Evolutionary conservation across 2,329 filamentous ascomycete species (phyloP).

Genomic region (Trichophaea hybrida): DNA sequence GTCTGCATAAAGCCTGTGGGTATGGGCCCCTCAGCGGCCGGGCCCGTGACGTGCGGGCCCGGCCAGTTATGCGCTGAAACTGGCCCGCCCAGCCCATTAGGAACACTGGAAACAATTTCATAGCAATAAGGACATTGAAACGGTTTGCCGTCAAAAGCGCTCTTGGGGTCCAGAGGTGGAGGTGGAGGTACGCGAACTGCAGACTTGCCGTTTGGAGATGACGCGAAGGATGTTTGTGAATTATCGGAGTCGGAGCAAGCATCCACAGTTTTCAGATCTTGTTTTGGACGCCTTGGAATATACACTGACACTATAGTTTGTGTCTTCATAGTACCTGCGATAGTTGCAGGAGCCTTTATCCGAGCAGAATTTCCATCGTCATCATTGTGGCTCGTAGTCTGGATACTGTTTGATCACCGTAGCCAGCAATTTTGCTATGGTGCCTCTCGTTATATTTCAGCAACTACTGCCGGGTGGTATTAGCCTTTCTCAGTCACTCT

Average conservation of each 20-base stretch:
- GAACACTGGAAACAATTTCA: slow-evolving; percentile 1
- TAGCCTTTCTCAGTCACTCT: slow-evolving; percentile 28
- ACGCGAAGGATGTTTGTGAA: not conserved
- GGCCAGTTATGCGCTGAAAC: no score
- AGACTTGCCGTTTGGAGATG: not conserved
- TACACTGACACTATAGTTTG: not conserved
- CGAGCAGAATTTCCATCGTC: no score
- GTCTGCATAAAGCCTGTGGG: no score
- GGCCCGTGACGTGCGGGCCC: no score
- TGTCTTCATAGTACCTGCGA: not conserved
- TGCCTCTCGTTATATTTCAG: slow-evolving; percentile 30
- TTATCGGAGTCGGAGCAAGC: not conserved
- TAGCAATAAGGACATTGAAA: slow-evolving; percentile 30
- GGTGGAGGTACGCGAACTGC: slow-evolving; percentile 20
- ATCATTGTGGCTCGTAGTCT: not conserved
- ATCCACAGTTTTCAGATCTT: not conserved
- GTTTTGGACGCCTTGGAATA: not conserved
- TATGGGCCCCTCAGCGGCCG: no score
- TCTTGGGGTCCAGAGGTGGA: slow-evolving; percentile 24
- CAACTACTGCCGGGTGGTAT: slow-evolving; percentile 29
- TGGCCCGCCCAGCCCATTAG: no score
- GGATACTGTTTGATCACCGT: no score
- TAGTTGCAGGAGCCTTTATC: no score
- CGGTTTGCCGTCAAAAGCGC: slow-evolving; percentile 21
- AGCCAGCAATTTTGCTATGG: slow-evolving; percentile 26